Evolutionary conservation across 1,139 yeast species (phyloP).

Genomic region (Lodderomyces orthopsilosis): DNA sequence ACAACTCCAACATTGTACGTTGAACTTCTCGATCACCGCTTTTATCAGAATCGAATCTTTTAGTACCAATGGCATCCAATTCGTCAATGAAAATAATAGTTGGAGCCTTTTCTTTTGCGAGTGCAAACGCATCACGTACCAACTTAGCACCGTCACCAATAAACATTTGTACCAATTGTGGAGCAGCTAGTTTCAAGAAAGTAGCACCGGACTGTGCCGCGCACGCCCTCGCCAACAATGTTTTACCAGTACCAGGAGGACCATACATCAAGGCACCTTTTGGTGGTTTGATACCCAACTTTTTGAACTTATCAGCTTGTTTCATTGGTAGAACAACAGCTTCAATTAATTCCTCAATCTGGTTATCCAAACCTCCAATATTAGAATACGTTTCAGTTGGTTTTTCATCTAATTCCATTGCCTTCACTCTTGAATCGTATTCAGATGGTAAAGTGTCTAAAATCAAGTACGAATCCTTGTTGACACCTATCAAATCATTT

Average conservation of each 20-base stretch:
- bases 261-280: slow-evolving; percentile 99
- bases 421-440: slow-evolving; percentile 95
- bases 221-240: slow-evolving; percentile 95
- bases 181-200: slow-evolving; percentile 93
- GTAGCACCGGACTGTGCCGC: slow-evolving; percentile 99
- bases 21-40: slow-evolving; percentile 99
- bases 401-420: slow-evolving; percentile 98
- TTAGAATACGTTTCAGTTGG: slow-evolving; percentile 97
- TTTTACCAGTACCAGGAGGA: slow-evolving; percentile 99
- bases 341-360: slow-evolving; percentile 95
- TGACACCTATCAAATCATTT: slow-evolving; percentile 95
- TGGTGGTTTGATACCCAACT: slow-evolving; percentile 92
- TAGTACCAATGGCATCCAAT: slow-evolving; percentile 97
- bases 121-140: slow-evolving; percentile 97
- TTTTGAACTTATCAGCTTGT: slow-evolving; percentile 93
- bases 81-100: slow-evolving; percentile 97
- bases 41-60: slow-evolving; percentile 96
- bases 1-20: slow-evolving; percentile 96
- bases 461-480: slow-evolving; percentile 91
- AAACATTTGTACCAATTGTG: slow-evolving; percentile 97
- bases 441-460: slow-evolving; percentile 95
- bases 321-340: slow-evolving; percentile 99
- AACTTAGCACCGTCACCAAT: slow-evolving; percentile 99
- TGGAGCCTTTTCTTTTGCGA: slow-evolving; percentile 98
- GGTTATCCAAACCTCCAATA: slow-evolving; percentile 97